Percentiles rank a stretch among this genome's conserved stretches.
Evolutionary conservation across 2,329 filamentous ascomycete species (phyloP).

Genomic region (Aciculosporium take): DNA sequence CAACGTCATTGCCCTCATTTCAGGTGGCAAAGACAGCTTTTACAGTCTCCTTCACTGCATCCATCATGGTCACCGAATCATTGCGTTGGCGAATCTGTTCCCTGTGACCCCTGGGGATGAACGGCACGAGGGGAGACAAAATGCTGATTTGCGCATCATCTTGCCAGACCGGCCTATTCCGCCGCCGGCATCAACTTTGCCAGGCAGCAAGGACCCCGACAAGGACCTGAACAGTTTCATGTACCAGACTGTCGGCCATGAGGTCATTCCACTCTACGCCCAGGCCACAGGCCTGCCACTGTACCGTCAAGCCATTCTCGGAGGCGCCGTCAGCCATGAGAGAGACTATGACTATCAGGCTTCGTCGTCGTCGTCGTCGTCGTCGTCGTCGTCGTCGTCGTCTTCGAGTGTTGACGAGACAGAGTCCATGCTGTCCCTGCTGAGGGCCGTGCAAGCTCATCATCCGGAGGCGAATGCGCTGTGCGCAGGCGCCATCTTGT

Average conservation of each 20-base stretch:
- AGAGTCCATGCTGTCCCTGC: slow-evolving; percentile 66
- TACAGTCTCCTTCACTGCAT: slow-evolving; percentile 85
- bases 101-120: slow-evolving; percentile 18
- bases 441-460: slow-evolving; percentile 47
- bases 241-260: slow-evolving; percentile 96
- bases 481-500: slow-evolving; percentile 81
- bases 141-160: slow-evolving; percentile 7
- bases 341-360: slow-evolving; percentile 47
- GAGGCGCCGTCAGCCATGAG: slow-evolving; percentile 53
- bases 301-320: slow-evolving; percentile 65
- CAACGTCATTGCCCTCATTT: slow-evolving; percentile 83
- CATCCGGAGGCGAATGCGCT: slow-evolving; percentile 79
- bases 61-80: slow-evolving; percentile 67
- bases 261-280: slow-evolving; percentile 72
- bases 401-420: slow-evolving; percentile 55
- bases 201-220: slow-evolving; percentile 11
- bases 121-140: background rate
- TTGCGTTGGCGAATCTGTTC: slow-evolving; percentile 81
- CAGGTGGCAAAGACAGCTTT: slow-evolving; percentile 93
- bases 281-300: slow-evolving; percentile 67
- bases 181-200: background rate
- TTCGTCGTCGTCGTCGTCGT: background rate
- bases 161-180: slow-evolving; percentile 7
- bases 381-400: slow-evolving; percentile 6
- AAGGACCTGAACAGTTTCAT: slow-evolving; percentile 86